Evolutionary conservation across 495 filamentous ascomycete genomes (phyloP).

Genomic region (Bombardia bombarda): DNA sequence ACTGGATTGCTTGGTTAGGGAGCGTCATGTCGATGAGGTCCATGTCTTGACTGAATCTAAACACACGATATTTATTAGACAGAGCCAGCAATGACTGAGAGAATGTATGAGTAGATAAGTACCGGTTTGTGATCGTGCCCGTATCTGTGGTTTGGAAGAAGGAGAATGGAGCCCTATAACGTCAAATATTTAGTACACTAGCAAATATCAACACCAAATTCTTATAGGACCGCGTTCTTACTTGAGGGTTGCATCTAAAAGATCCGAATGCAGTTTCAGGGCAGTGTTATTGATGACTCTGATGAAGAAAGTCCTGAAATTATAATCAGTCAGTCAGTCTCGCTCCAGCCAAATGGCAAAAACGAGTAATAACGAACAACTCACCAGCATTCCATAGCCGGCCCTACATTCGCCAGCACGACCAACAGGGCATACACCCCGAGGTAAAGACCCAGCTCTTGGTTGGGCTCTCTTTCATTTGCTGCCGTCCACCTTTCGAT

Average conservation of each 20-base stretch:
- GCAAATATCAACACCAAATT: too few relatives aligned
- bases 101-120: background rate
- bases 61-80: too few relatives aligned
- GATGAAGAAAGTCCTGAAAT: constrained; percentile 1
- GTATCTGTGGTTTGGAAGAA: constrained; percentile 21
- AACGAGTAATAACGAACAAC: too few relatives aligned
- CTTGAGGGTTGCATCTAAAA: constrained; percentile 4
- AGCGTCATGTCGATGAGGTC: constrained; percentile 9
- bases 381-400: constrained; percentile 1
- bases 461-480: constrained; percentile 31
- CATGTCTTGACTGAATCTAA: constrained; percentile 26
- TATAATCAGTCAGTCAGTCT: background rate
- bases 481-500: constrained; percentile 46
- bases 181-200: too few relatives aligned
- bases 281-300: constrained; percentile 8
- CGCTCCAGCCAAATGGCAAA: background rate
- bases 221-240: too few relatives aligned
- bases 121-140: constrained; percentile 1
- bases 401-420: constrained; percentile 6
- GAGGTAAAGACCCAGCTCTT: constrained; percentile 41
- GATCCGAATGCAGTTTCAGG: constrained; percentile 4
- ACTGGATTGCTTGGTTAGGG: background rate
- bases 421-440: constrained; percentile 50
- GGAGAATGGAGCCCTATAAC: constrained; percentile 13
- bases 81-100: too few relatives aligned